Conservation (phyloP, 228 moss, liverwort and hornwort genomes). For the Sphagnum magellanicum region DNA sequence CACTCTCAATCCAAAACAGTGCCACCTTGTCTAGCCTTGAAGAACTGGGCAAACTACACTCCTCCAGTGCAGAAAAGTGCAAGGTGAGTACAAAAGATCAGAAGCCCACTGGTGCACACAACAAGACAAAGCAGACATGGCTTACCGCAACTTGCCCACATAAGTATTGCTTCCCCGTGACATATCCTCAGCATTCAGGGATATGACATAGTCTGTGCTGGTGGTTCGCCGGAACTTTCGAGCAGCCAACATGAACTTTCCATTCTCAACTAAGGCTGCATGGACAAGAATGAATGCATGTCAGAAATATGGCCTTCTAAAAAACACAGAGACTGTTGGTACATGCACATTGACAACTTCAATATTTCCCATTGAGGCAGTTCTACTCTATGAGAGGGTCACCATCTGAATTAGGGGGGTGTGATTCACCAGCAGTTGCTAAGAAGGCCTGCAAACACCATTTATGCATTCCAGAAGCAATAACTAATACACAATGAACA, state of each 20-base stretch:
- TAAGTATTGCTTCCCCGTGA: slow-evolving; percentile 60
- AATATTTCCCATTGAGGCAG: not conserved
- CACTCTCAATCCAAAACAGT: not conserved
- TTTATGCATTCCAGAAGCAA: not conserved
- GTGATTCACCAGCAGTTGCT: not conserved
- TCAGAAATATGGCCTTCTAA: not conserved
- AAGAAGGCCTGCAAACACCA: not conserved
- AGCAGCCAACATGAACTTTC: slow-evolving; percentile 56
- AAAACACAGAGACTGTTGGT: not conserved
- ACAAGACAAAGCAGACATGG: not conserved
- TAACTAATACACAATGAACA: not conserved
- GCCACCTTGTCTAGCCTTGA: not conserved
- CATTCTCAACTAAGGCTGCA: slow-evolving; percentile 49
- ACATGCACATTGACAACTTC: not conserved
- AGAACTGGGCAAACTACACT: not conserved
- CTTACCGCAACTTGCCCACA: slow-evolving; percentile 55
- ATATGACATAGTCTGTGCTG: slow-evolving; percentile 60
- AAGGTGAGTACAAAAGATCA: not conserved
- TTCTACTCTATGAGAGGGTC: too few relatives aligned
- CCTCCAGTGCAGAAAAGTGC: not conserved
- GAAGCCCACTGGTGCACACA: not conserved
- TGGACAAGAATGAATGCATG: not conserved
- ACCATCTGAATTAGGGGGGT: too few relatives aligned
- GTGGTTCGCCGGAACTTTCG: slow-evolving; percentile 55
- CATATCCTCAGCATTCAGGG: slow-evolving; percentile 56